Evolutionary conservation across 352 stramenopile species (phyloP).

Genomic region (Globisporangium nunn): DNA sequence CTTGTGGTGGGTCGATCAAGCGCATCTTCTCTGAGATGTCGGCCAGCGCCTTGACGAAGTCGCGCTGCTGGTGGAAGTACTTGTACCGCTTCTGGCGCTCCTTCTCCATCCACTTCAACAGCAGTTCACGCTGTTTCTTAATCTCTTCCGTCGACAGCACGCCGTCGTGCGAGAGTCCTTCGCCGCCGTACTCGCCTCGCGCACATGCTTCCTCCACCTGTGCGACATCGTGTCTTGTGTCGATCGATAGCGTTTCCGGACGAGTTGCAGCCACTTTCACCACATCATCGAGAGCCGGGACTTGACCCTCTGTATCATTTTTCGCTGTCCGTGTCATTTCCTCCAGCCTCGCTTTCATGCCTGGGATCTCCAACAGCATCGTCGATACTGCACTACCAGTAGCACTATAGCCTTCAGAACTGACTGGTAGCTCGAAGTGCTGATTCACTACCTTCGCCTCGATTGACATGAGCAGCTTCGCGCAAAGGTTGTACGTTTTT

Average conservation of each 20-base stretch:
- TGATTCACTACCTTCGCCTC: constrained; percentile 80
- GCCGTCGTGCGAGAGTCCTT: not conserved
- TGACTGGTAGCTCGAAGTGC: constrained; percentile 49
- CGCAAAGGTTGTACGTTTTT: constrained; percentile 69
- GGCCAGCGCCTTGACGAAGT: constrained; percentile 61
- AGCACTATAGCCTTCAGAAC: constrained; percentile 5
- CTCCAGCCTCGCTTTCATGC: constrained; percentile 41
- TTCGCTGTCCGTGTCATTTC: constrained; percentile 16
- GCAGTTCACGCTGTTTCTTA: constrained; percentile 33
- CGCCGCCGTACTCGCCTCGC: not conserved
- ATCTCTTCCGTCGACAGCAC: constrained; percentile 7
- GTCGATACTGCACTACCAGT: constrained; percentile 25
- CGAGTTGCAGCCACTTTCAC: constrained; percentile 6
- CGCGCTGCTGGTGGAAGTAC: constrained; percentile 73
- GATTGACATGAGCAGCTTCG: constrained; percentile 78
- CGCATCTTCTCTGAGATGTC: constrained; percentile 77
- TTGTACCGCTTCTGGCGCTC: constrained; percentile 75
- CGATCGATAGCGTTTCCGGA: constrained; percentile 7
- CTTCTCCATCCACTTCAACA: constrained; percentile 73
- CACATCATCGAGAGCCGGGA: not conserved
- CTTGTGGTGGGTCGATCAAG: constrained; percentile 43
- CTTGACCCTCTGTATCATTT: constrained; percentile 9
- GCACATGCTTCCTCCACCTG: not conserved
- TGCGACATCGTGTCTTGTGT: not conserved
- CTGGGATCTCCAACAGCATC: constrained; percentile 46